Conservation (phyloP, 805 yeast species). For the Candida ulmi region DNA sequence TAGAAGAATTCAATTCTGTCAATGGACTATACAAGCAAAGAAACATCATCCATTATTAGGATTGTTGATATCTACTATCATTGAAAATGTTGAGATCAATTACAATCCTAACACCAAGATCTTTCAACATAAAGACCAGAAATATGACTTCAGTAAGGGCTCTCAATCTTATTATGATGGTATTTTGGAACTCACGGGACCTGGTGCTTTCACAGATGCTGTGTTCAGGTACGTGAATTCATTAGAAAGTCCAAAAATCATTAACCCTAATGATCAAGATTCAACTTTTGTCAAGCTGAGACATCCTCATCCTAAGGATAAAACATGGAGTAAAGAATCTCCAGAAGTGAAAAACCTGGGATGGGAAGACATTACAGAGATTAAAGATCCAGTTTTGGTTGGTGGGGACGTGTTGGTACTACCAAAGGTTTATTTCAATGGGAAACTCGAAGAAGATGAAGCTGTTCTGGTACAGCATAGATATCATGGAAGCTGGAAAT, state of each 20-base stretch:
- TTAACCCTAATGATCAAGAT: not conserved
- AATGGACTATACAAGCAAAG: slow-evolving; percentile 54
- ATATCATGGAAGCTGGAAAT: slow-evolving; percentile 9
- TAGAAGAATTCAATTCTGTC: slow-evolving; percentile 54
- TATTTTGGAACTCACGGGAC: slow-evolving; percentile 48
- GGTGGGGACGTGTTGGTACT: slow-evolving; percentile 3
- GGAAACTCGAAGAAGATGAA: not conserved
- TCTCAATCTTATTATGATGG: slow-evolving; percentile 57
- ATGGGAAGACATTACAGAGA: slow-evolving; percentile 7
- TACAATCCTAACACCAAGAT: slow-evolving; percentile 25
- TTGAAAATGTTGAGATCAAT: slow-evolving; percentile 42
- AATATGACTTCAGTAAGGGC: slow-evolving; percentile 36
- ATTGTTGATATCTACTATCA: slow-evolving; percentile 48
- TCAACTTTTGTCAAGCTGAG: not conserved
- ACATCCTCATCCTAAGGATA: not conserved
- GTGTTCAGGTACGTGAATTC: slow-evolving; percentile 28
- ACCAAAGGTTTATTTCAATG: slow-evolving; percentile 6
- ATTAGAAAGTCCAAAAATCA: not conserved
- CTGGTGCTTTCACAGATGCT: slow-evolving; percentile 44
- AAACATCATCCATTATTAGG: slow-evolving; percentile 55
- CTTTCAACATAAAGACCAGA: slow-evolving; percentile 21
- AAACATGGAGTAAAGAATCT: not conserved
- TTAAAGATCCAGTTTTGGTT: slow-evolving; percentile 2
- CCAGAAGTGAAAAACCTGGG: not conserved
- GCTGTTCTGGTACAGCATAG: slow-evolving; percentile 3